Evolutionary conservation across 2,329 filamentous ascomycete genomes (phyloP).

Genomic region (Epichloe brachyelytri): DNA sequence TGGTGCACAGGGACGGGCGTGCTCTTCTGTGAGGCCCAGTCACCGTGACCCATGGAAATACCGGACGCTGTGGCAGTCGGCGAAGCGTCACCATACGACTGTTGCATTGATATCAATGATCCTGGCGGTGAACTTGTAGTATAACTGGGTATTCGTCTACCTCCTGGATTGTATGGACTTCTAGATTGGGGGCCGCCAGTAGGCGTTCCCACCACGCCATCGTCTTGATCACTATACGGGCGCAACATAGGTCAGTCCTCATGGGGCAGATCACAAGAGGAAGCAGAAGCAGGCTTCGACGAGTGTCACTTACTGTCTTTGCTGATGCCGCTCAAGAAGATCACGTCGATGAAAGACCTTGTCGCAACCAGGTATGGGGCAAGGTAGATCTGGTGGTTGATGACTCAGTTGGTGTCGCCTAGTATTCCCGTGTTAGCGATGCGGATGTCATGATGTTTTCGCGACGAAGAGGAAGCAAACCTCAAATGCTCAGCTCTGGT

Average conservation of each 20-base stretch:
- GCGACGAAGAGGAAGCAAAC: slow-evolving; percentile 22
- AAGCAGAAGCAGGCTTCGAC: not conserved
- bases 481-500: slow-evolving; percentile 50
- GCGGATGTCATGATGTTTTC: slow-evolving; percentile 5
- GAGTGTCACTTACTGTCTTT: slow-evolving; percentile 21
- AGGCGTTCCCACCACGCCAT: slow-evolving; percentile 2
- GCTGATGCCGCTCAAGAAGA: slow-evolving; percentile 43
- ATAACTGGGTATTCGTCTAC: slow-evolving; percentile 10
- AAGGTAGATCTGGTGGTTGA: slow-evolving; percentile 37
- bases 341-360: slow-evolving; percentile 46
- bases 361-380: slow-evolving; percentile 40
- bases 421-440: slow-evolving; percentile 13
- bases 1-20: slow-evolving; percentile 6
- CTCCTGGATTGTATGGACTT: slow-evolving; percentile 2
- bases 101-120: slow-evolving; percentile 6
- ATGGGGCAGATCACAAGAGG: too few species aligned
- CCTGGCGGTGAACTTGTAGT: slow-evolving; percentile 7
- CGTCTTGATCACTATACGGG: slow-evolving; percentile 13
- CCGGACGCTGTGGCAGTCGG: slow-evolving; percentile 5
- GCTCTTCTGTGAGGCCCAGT: slow-evolving; percentile 12
- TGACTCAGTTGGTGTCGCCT: slow-evolving; percentile 51
- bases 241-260: not conserved
- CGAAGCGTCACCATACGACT: slow-evolving; percentile 4
- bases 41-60: slow-evolving; percentile 7
- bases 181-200: not conserved